Percentiles rank a stretch among this genome's conserved stretches.
These are phyloP conservation scores for Dioscorea alata DNA, from an alignment of 106 monocot species.

Conservation along the genomic window DNA sequence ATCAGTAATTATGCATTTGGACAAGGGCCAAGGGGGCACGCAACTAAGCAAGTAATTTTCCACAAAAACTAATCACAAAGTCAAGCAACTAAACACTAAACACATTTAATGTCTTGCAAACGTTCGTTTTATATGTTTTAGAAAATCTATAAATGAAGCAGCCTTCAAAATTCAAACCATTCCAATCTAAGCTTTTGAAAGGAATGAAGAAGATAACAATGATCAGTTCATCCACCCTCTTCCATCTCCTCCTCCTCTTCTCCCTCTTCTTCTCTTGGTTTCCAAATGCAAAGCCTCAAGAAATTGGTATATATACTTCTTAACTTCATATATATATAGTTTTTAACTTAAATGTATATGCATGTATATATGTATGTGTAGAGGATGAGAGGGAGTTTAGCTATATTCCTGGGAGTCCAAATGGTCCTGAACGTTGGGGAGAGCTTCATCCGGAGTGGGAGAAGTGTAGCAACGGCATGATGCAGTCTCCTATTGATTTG, in stretches of 20 bases:
- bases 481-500: constrained; percentile 19
- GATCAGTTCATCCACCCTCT: neutral
- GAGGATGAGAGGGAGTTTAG: constrained; percentile 14
- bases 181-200: no score
- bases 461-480: neutral
- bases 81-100: no score
- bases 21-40: no score
- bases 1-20: no score
- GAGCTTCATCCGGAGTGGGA: constrained; percentile 3
- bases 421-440: constrained; percentile 2
- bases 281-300: neutral
- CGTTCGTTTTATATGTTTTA: no score
- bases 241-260: neutral
- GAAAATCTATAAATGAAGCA: no score
- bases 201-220: no score
- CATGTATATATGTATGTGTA: neutral
- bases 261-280: neutral
- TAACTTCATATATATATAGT: neutral
- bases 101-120: no score
- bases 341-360: neutral
- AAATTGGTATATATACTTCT: neutral
- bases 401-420: neutral
- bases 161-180: no score
- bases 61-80: no score
- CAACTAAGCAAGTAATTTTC: no score